Conservation (phyloP, 352 stramenopile species). For the Globisporangium yorkense region DNA sequence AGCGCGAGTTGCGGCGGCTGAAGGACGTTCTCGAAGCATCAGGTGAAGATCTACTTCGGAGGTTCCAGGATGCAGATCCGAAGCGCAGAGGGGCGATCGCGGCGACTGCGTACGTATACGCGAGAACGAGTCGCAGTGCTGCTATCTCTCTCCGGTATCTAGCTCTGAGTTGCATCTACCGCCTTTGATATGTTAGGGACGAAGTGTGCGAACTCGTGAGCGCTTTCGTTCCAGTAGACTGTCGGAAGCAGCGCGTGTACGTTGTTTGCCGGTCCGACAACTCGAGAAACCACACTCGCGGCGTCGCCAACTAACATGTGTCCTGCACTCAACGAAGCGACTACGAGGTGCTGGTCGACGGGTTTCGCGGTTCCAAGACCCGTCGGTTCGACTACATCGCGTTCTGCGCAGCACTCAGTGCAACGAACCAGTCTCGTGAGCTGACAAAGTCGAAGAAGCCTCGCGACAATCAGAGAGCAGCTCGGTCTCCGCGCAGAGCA, state of each 20-base stretch:
- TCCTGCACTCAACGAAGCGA: not conserved
- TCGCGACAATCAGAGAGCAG: not conserved
- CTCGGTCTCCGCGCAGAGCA: constrained; percentile 4
- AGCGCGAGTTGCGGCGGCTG: not conserved
- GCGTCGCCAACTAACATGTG: not conserved
- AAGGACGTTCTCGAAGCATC: not conserved
- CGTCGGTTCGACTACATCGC: not conserved
- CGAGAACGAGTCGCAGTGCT: not conserved
- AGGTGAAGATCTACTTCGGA: constrained; percentile 4
- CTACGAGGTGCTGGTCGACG: constrained; percentile 4
- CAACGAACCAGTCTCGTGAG: not conserved
- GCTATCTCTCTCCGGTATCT: not conserved
- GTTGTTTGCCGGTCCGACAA: not conserved
- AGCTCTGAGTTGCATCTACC: not conserved
- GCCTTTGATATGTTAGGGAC: not conserved
- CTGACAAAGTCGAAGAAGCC: not conserved
- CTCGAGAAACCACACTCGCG: not conserved
- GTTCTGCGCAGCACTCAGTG: not conserved
- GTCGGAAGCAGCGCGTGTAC: not conserved
- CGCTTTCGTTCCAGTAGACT: not conserved
- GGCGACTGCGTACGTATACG: not conserved
- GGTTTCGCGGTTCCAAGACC: constrained; percentile 1
- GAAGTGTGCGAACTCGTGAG: constrained; percentile 1
- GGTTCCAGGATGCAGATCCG: constrained; percentile 15
- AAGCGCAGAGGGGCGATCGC: constrained; percentile 8